phyloP scores from a whole-genome alignment of 768 basidiomycete genomes.

The Tylopilus vinaceipallidus region DNA sequence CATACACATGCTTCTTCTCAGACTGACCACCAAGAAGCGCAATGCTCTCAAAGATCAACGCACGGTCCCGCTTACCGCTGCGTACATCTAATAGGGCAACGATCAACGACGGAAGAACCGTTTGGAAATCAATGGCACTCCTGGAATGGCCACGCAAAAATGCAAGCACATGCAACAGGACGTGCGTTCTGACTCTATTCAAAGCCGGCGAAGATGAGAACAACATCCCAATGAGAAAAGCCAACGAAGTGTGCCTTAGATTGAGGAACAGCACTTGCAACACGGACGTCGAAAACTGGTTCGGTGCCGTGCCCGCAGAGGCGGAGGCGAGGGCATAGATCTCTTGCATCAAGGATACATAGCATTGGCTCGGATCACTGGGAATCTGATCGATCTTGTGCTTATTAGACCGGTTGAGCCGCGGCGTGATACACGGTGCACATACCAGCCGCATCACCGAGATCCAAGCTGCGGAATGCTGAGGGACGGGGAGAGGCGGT shows the following conservation, averaged over 20 bases:
- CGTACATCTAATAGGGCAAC: slow-evolving; percentile 44
- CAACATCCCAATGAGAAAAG: slow-evolving; percentile 74
- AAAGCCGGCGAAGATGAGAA: slow-evolving; percentile 42
- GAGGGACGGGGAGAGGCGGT: slow-evolving; percentile 47
- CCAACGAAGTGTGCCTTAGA: slow-evolving; percentile 66
- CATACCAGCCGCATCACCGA: slow-evolving; percentile 36
- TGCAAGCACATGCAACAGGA: slow-evolving; percentile 73
- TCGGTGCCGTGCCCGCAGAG: slow-evolving; percentile 42
- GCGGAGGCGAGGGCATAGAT: slow-evolving; percentile 69
- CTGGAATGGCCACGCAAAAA: slow-evolving; percentile 74
- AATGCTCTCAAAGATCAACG: slow-evolving; percentile 54
- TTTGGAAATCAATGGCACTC: slow-evolving; percentile 73
- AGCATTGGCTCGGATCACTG: slow-evolving; percentile 35
- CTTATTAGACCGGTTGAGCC: slow-evolving; percentile 1
- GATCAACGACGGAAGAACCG: slow-evolving; percentile 67
- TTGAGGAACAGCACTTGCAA: slow-evolving; percentile 65
- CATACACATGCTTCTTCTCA: slow-evolving; percentile 57
- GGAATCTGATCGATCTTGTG: slow-evolving; percentile 16
- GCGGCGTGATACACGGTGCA: neutral
- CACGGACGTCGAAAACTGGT: slow-evolving; percentile 49
- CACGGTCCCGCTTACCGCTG: slow-evolving; percentile 28
- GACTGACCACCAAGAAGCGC: slow-evolving; percentile 40
- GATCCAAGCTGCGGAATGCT: slow-evolving; percentile 47
- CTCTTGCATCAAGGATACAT: slow-evolving; percentile 57
- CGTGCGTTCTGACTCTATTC: slow-evolving; percentile 44